Evolutionary conservation across 2,329 filamentous ascomycete species (phyloP).

Genomic region (Tolypocladium cylindrosporum): DNA sequence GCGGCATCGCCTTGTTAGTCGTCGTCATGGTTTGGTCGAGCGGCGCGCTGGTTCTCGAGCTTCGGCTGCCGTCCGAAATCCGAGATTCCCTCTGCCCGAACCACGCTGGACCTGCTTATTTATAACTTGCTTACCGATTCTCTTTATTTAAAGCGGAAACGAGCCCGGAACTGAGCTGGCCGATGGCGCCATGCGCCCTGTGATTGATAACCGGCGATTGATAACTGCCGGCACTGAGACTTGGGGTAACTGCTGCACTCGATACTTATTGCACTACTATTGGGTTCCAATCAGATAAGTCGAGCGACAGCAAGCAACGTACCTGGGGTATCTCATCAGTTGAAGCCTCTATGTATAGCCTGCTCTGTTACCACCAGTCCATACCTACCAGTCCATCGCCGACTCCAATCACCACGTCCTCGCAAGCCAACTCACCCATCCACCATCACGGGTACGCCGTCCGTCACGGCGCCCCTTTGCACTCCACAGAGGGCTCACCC

Average conservation of each 20-base stretch:
- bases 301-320: not conserved
- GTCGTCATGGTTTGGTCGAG: not conserved
- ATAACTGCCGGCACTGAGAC: not conserved
- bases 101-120: not conserved
- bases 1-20: not conserved
- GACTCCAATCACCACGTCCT: too few species aligned
- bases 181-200: not conserved
- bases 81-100: not conserved
- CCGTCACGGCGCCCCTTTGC: too few species aligned
- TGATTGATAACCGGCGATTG: not conserved
- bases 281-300: not conserved
- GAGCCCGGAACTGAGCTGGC: not conserved
- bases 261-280: not conserved
- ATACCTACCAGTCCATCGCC: too few species aligned
- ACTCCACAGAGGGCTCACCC: too few species aligned
- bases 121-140: not conserved
- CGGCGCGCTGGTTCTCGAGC: not conserved
- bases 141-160: not conserved
- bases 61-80: not conserved
- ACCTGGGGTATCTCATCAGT: too few species aligned
- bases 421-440: too few species aligned
- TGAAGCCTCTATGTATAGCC: too few species aligned
- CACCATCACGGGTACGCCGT: too few species aligned
- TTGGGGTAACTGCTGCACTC: too few species aligned
- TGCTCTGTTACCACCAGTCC: too few species aligned